Conservation (phyloP, 352 stramenopile species). For the Phytophthora uliginosa region DNA sequence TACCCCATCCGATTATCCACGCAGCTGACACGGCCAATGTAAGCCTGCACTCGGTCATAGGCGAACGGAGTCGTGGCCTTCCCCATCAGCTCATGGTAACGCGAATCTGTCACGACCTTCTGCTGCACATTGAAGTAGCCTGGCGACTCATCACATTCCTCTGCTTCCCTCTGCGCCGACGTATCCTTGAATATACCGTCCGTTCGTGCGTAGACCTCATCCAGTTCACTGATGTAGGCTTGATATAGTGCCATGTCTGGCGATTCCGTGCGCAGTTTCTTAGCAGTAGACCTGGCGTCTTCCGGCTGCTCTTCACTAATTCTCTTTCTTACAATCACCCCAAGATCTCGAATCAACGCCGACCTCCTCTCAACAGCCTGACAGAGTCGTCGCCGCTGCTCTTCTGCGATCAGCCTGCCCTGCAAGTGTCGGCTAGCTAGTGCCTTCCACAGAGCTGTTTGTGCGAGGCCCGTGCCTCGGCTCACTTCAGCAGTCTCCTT, state of each 20-base stretch:
- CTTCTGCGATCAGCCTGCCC: slow-evolving; percentile 24
- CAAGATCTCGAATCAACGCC: slow-evolving; percentile 24
- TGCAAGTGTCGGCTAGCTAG: slow-evolving; percentile 30
- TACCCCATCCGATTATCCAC: slow-evolving; percentile 22
- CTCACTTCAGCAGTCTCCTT: slow-evolving; percentile 9
- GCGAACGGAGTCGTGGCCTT: slow-evolving; percentile 29
- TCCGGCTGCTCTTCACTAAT: slow-evolving; percentile 27
- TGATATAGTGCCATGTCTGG: slow-evolving; percentile 31
- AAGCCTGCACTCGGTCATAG: slow-evolving; percentile 15
- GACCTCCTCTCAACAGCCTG: slow-evolving; percentile 24
- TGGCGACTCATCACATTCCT: background rate
- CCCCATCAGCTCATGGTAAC: slow-evolving; percentile 29
- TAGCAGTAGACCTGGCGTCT: background rate
- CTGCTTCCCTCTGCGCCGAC: background rate
- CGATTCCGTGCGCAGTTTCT: slow-evolving; percentile 18
- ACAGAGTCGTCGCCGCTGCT: slow-evolving; percentile 26
- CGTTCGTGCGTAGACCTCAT: slow-evolving; percentile 33
- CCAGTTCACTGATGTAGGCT: slow-evolving; percentile 36
- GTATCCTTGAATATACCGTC: slow-evolving; percentile 26
- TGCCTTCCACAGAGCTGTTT: slow-evolving; percentile 27
- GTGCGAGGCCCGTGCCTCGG: slow-evolving; percentile 2
- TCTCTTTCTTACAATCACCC: slow-evolving; percentile 25
- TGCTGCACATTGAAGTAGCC: slow-evolving; percentile 5
- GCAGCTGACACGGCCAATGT: slow-evolving; percentile 6
- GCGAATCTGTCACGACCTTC: background rate